A percentile compares a stretch with the other conserved stretches of the same genome.
These are phyloP conservation scores for Kwoniella dejecticola DNA, from an alignment of 768 basidiomycete genomes.

Conservation along the genomic window DNA sequence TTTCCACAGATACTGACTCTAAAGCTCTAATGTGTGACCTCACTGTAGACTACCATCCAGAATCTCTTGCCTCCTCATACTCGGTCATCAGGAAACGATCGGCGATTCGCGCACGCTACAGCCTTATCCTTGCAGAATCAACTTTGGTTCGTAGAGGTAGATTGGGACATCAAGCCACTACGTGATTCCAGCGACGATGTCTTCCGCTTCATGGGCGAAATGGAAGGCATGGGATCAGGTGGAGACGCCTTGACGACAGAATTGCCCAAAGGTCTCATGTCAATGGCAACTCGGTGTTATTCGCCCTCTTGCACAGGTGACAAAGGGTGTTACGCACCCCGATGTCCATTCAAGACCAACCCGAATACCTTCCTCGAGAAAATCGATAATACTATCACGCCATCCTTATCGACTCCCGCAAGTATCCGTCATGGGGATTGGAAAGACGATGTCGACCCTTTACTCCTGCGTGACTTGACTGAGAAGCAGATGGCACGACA, in stretches of 20 bases:
- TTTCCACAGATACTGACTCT: no score
- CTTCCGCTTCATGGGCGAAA: constrained; percentile 86
- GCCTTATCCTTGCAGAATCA: constrained; percentile 88
- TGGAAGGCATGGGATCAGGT: constrained; percentile 49
- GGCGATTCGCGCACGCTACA: constrained; percentile 80
- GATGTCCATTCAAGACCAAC: constrained; percentile 60
- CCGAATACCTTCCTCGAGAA: constrained; percentile 32
- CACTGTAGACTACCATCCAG: constrained; percentile 76
- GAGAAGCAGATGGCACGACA: constrained; percentile 80
- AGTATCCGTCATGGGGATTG: constrained; percentile 57
- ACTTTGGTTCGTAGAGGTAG: constrained; percentile 94
- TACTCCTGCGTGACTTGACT: constrained; percentile 70
- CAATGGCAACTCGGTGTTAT: constrained; percentile 87
- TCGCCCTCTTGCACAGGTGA: constrained; percentile 82
- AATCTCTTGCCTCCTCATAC: constrained; percentile 82
- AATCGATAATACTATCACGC: neutral
- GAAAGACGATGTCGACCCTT: constrained; percentile 74
- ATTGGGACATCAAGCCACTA: constrained; percentile 81
- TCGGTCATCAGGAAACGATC: constrained; percentile 71
- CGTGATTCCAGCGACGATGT: constrained; percentile 90
- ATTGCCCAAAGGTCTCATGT: constrained; percentile 71
- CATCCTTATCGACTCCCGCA: constrained; percentile 3
- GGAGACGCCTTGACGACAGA: constrained; percentile 40
- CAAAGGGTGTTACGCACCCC: constrained; percentile 74
- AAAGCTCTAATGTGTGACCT: no score